These are phyloP conservation scores for Bretziella fagacearum DNA, from an alignment of 2,329 filamentous ascomycete species.

Conservation along the genomic window DNA sequence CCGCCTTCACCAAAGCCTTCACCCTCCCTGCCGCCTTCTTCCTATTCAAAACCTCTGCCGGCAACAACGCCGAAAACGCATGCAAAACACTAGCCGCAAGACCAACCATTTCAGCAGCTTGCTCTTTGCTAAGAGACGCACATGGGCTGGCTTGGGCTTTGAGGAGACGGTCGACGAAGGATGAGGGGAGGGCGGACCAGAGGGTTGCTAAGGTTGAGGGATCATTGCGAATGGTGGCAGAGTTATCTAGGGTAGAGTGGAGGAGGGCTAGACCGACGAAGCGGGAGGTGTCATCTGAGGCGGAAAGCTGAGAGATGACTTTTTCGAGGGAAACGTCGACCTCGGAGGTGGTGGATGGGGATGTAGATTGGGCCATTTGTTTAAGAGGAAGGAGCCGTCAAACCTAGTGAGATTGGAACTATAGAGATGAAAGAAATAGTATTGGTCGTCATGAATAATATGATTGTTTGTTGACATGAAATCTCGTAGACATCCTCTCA, in stretches of 20 bases:
- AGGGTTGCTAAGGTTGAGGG: slow-evolving; percentile 29
- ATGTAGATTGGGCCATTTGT: neutral
- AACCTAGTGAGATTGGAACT: no score
- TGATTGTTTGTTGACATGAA: no score
- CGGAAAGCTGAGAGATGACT: slow-evolving; percentile 37
- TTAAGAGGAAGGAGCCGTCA: no score
- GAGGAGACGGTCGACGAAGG: slow-evolving; percentile 47
- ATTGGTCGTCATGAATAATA: no score
- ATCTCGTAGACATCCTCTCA: no score
- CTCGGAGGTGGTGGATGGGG: neutral
- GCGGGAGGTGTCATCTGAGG: slow-evolving; percentile 48
- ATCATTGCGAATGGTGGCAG: slow-evolving; percentile 33
- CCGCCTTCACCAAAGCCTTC: slow-evolving; percentile 33
- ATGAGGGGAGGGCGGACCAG: slow-evolving; percentile 44
- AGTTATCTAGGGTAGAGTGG: slow-evolving; percentile 48
- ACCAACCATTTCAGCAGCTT: slow-evolving; percentile 39
- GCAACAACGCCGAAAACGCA: slow-evolving; percentile 41
- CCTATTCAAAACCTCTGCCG: slow-evolving; percentile 28
- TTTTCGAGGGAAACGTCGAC: slow-evolving; percentile 21
- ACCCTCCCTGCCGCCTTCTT: slow-evolving; percentile 35
- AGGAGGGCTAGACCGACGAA: slow-evolving; percentile 52
- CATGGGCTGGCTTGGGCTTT: slow-evolving; percentile 30
- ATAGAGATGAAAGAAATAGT: no score
- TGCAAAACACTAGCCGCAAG: slow-evolving; percentile 46
- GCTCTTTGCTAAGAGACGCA: slow-evolving; percentile 18